phyloP scores from a whole-genome alignment of 2,329 filamentous ascomycete species.

The Paraconiothyrium brasiliense region DNA sequence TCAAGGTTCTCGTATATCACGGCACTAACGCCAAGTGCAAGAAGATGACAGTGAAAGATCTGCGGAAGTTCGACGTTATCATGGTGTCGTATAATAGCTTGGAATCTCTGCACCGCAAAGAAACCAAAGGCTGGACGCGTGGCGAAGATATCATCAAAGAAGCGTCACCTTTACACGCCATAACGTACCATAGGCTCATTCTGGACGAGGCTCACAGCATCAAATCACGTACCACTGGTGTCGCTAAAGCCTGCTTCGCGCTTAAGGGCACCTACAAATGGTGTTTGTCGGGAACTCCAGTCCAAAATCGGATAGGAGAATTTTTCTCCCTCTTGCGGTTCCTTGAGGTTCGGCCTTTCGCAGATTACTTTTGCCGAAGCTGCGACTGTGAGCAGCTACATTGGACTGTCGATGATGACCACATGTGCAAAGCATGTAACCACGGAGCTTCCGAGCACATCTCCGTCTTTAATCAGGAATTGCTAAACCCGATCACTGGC shows the following conservation, averaged over 20 bases:
- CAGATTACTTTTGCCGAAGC: conserved; percentile 91
- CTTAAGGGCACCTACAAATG: conserved; percentile 89
- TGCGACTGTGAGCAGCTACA: conserved; percentile 84
- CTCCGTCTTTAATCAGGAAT: conserved; percentile 92
- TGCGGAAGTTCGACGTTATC: conserved; percentile 88
- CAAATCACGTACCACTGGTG: conserved; percentile 87
- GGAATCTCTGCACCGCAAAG: conserved; percentile 91
- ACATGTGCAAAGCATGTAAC: conserved; percentile 75
- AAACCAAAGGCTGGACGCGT: conserved; percentile 87
- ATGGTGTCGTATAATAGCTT: conserved; percentile 96
- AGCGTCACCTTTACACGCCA: conserved; percentile 77
- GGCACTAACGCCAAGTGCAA: conserved; percentile 87
- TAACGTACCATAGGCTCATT: conserved; percentile 89
- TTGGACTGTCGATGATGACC: conserved; percentile 79
- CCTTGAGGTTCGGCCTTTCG: conserved; percentile 86
- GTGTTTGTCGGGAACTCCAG: conserved; percentile 93
- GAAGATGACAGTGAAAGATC: conserved; percentile 74
- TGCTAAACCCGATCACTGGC: conserved; percentile 78
- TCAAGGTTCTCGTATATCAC: conserved; percentile 92
- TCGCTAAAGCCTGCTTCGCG: conserved; percentile 94
- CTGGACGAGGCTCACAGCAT: conserved; percentile 97
- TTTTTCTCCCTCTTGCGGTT: conserved; percentile 96
- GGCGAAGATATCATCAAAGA: conserved; percentile 84
- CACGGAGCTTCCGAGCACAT: conserved; percentile 73
- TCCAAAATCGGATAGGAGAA: conserved; percentile 97